These are phyloP conservation scores for Cryptococcus wingfieldii DNA, from an alignment of 1,284 basidiomycete species.

Conservation along the genomic window DNA sequence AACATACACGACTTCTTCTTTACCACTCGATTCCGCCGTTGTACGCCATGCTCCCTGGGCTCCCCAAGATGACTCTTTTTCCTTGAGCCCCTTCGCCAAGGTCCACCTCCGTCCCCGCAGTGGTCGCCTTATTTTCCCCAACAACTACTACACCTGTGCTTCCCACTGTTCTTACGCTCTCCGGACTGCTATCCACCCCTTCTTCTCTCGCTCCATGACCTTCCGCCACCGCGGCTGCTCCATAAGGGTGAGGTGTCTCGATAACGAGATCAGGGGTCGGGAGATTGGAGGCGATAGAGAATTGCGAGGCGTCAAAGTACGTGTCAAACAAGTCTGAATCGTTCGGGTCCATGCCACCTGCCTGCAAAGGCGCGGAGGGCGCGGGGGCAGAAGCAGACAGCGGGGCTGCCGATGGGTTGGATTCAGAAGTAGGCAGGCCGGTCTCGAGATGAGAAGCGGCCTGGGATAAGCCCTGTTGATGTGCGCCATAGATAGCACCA, in stretches of 20 bases:
- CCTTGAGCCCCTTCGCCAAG: background rate
- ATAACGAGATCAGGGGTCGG: conserved; percentile 28
- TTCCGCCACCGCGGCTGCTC: too few relatives aligned
- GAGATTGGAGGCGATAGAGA: conserved; percentile 12
- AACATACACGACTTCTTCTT: background rate
- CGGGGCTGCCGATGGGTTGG: conserved; percentile 1
- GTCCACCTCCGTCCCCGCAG: background rate
- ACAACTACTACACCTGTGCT: background rate
- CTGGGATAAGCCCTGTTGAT: background rate
- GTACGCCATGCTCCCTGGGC: conserved; percentile 16
- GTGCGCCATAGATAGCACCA: background rate
- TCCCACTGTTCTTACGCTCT: conserved; percentile 26
- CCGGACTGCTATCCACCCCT: conserved; percentile 15
- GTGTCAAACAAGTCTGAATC: conserved; percentile 28
- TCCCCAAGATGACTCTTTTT: conserved; percentile 7
- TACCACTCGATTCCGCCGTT: conserved; percentile 22
- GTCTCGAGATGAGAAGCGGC: too few relatives aligned
- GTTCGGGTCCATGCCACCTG: background rate
- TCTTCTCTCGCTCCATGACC: background rate
- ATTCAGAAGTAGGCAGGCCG: background rate
- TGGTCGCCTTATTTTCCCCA: background rate
- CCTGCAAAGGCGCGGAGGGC: background rate
- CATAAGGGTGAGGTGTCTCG: background rate
- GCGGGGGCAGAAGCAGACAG: background rate
- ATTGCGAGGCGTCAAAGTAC: conserved; percentile 23